phyloP scores from a whole-genome alignment of 441 rosid species.

The Metrosideros polymorpha region DNA sequence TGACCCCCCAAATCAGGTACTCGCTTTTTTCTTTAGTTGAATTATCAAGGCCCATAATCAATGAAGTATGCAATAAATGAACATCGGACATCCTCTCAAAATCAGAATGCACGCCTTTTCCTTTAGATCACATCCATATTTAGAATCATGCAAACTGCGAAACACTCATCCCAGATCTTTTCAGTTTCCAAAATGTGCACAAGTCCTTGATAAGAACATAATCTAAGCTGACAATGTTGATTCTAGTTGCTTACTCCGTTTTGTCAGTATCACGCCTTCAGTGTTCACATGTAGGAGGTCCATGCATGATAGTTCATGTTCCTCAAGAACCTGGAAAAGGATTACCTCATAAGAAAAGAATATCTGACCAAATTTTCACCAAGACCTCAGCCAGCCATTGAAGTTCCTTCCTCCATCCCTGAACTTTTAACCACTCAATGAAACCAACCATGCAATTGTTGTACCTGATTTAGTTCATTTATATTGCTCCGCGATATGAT shows the following conservation, averaged over 20 bases:
- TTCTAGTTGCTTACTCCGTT: slow-evolving; percentile 48
- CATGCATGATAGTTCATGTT: slow-evolving; percentile 65
- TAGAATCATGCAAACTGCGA: background rate
- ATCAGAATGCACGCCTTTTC: background rate
- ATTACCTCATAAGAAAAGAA: background rate
- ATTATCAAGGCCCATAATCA: background rate
- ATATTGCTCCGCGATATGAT: slow-evolving; percentile 80
- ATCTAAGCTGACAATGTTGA: background rate
- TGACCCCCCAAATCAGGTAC: background rate
- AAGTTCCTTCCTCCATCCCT: background rate
- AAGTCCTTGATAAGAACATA: background rate
- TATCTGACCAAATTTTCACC: background rate
- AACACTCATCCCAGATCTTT: background rate
- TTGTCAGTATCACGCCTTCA: slow-evolving; percentile 79
- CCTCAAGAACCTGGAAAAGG: slow-evolving; percentile 75
- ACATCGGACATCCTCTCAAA: background rate
- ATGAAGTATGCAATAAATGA: background rate
- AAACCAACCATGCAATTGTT: background rate
- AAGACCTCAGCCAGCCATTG: background rate
- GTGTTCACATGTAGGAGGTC: slow-evolving; percentile 66
- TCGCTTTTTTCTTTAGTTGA: background rate
- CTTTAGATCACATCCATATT: background rate
- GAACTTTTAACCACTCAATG: background rate
- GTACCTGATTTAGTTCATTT: slow-evolving; percentile 78
- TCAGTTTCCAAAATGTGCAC: background rate